Conservation (phyloP, 2,329 filamentous ascomycete genomes). For the Keithomyces neogunnii region DNA sequence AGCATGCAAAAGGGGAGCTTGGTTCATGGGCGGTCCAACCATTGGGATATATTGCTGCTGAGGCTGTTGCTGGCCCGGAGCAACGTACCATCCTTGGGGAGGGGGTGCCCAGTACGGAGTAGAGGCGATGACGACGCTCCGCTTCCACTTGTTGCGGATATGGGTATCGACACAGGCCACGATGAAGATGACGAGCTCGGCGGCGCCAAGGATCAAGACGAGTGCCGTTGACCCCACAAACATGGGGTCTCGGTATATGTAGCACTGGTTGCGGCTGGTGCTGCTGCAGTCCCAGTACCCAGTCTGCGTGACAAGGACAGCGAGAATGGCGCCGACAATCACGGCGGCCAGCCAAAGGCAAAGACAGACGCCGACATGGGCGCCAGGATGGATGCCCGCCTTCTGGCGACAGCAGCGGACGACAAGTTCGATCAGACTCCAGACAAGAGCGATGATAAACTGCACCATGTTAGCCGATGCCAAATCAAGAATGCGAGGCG, state of each 20-base stretch:
- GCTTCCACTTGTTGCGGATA: slow-evolving; percentile 15
- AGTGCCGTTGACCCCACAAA: slow-evolving; percentile 16
- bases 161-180: slow-evolving; percentile 30
- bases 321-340: slow-evolving; percentile 16
- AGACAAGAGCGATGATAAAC: slow-evolving; percentile 27
- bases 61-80: not conserved
- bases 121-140: not conserved
- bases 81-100: not conserved
- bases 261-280: not conserved
- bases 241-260: not conserved
- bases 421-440: slow-evolving; percentile 30
- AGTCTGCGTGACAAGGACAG: slow-evolving; percentile 7
- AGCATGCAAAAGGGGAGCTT: too few species aligned
- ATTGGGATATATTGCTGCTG: not conserved
- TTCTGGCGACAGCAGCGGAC: slow-evolving; percentile 24
- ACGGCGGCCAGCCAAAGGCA: slow-evolving; percentile 30
- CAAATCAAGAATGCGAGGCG: not conserved
- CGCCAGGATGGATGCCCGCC: slow-evolving; percentile 32
- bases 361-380: slow-evolving; percentile 33
- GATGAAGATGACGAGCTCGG: slow-evolving; percentile 31
- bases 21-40: not conserved
- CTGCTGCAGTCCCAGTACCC: slow-evolving; percentile 1
- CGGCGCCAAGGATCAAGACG: slow-evolving; percentile 15
- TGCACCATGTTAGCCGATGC: slow-evolving; percentile 10
- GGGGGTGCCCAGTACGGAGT: slow-evolving; percentile 4